Percentiles rank a stretch among this genome's conserved stretches.
phyloP scores from a whole-genome alignment of 495 filamentous ascomycete species.

The Gamarada debralockiae region DNA sequence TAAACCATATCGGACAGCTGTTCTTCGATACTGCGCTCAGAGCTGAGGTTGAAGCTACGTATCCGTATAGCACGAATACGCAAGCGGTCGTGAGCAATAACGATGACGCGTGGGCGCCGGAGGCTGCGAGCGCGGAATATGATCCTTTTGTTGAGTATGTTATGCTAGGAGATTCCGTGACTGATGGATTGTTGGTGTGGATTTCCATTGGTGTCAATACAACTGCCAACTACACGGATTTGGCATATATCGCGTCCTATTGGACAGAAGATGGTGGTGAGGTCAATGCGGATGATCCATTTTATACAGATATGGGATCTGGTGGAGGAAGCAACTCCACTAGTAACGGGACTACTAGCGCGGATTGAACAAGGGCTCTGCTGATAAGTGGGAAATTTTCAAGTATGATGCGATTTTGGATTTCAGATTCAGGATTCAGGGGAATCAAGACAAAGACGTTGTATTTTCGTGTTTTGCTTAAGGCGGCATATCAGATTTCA shows the following conservation, averaged over 20 bases:
- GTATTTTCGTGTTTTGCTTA: too few relatives aligned
- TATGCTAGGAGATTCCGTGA: constrained; percentile 46
- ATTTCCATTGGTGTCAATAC: constrained; percentile 2
- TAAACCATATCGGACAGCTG: constrained; percentile 56
- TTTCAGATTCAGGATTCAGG: too few relatives aligned
- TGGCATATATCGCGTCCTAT: neutral
- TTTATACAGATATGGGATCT: too few relatives aligned
- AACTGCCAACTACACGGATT: neutral
- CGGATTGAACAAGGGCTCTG: too few relatives aligned
- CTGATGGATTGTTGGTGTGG: constrained; percentile 51
- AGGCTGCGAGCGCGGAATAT: constrained; percentile 40
- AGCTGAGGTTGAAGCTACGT: constrained; percentile 36
- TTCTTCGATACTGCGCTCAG: constrained; percentile 59
- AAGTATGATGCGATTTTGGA: too few relatives aligned
- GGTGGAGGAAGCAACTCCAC: too few relatives aligned
- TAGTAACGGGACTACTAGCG: too few relatives aligned
- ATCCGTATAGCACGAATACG: constrained; percentile 55
- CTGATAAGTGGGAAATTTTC: too few relatives aligned
- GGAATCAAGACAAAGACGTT: too few relatives aligned
- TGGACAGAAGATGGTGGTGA: neutral
- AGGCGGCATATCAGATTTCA: too few relatives aligned
- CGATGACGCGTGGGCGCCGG: constrained; percentile 47
- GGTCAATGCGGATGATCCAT: too few relatives aligned
- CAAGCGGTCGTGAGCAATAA: constrained; percentile 46
- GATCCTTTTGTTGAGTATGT: constrained; percentile 57